These are phyloP conservation scores for Botrytis fabae DNA, from an alignment of 2,329 filamentous ascomycete species.

Conservation along the genomic window DNA sequence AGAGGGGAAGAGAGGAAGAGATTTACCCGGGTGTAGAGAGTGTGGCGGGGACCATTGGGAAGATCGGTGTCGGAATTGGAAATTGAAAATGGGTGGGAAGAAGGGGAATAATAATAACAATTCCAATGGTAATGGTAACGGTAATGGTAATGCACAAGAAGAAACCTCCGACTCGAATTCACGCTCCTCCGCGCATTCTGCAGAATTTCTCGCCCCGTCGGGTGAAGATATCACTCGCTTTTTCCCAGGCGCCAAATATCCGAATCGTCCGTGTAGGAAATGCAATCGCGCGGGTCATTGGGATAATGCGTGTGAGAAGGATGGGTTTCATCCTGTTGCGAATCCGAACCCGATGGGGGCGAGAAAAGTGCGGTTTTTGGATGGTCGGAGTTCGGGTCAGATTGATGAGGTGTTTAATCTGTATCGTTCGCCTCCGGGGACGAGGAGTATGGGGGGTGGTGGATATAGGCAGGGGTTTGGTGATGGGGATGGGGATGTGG, in stretches of 20 bases:
- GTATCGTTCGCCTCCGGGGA: neutral
- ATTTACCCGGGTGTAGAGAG: neutral
- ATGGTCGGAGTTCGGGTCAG: neutral
- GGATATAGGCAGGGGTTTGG: no score
- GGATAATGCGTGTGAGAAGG: conserved; percentile 10
- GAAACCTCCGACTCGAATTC: neutral
- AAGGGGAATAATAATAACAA: neutral
- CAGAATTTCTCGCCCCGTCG: neutral
- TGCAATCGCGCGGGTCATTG: neutral
- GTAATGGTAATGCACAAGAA: no score
- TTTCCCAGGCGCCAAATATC: conserved; percentile 9
- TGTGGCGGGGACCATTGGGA: conserved; percentile 19
- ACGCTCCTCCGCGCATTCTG: neutral
- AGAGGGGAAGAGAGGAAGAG: neutral
- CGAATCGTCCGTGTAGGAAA: neutral
- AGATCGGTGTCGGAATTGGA: conserved; percentile 14
- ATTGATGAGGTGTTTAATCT: neutral
- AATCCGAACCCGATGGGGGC: conserved; percentile 8
- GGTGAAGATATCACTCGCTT: neutral
- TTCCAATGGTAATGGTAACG: no score
- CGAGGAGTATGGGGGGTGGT: no score
- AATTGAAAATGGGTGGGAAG: neutral
- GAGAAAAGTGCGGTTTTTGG: neutral
- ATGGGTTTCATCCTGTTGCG: neutral
- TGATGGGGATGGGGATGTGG: no score